Conservation (phyloP, 2,329 filamentous ascomycete genomes). For the Pyrenochaeta sp. region DNA sequence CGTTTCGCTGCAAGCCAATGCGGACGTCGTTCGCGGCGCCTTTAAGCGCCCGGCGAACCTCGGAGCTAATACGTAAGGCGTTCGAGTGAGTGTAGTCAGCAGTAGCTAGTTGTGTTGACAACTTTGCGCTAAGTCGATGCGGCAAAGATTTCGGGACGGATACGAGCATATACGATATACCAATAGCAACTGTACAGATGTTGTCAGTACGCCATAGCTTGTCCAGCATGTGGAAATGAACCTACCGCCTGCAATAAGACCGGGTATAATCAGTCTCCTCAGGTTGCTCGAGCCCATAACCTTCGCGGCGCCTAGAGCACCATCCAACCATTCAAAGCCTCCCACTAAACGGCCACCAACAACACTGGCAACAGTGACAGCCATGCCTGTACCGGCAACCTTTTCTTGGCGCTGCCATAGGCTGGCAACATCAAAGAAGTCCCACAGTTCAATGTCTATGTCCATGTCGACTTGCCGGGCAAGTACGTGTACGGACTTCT, state of each 20-base stretch:
- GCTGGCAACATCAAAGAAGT: constrained; percentile 89
- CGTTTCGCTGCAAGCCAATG: no score
- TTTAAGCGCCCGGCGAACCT: no score
- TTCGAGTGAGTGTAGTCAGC: no score
- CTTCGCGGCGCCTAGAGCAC: constrained; percentile 80
- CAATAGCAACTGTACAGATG: no score
- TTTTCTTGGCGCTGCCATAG: constrained; percentile 93
- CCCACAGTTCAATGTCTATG: constrained; percentile 85
- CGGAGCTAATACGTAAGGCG: no score
- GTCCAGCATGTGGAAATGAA: constrained; percentile 37
- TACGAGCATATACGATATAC: no score
- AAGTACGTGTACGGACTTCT: constrained; percentile 78
- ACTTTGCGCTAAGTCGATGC: no score
- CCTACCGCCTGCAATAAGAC: constrained; percentile 80
- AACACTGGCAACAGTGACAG: constrained; percentile 87
- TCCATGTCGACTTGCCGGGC: constrained; percentile 87
- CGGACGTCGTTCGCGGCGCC: no score
- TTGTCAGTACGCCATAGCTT: no score
- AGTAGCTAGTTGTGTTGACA: no score
- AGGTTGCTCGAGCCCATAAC: constrained; percentile 83
- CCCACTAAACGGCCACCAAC: constrained; percentile 83
- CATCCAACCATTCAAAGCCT: constrained; percentile 88
- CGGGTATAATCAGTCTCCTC: constrained; percentile 80
- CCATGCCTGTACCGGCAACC: constrained; percentile 91
- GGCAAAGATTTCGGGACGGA: no score